Percentiles rank a stretch among this genome's conserved stretches.
Conservation (phyloP, 202 grass and related monocot species). For the Panicum hallii region DNA sequence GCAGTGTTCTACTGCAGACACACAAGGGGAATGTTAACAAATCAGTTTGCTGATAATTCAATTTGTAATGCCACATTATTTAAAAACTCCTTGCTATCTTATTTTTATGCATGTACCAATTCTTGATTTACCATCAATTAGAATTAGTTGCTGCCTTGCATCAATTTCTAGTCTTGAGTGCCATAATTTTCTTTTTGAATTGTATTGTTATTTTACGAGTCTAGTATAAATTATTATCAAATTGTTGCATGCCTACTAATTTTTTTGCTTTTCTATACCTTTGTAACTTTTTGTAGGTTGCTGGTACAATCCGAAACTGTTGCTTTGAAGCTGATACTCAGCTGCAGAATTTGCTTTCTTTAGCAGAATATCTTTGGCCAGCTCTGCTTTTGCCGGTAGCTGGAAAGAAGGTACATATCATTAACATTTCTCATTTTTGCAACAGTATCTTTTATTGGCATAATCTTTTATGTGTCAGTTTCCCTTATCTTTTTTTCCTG, state of each 20-base stretch:
- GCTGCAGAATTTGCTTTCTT: constrained; percentile 78
- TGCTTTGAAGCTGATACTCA: constrained; percentile 97
- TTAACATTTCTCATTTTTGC: background rate
- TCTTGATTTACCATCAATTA: background rate
- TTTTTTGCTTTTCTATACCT: background rate
- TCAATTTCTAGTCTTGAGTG: background rate
- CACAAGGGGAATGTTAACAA: background rate
- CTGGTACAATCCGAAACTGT: constrained; percentile 88
- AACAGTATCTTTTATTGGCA: constrained; percentile 19
- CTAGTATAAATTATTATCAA: constrained; percentile 10
- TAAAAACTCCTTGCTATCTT: background rate
- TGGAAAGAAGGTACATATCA: constrained; percentile 77
- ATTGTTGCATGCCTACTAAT: background rate
- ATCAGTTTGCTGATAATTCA: constrained; percentile 6
- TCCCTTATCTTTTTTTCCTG: background rate
- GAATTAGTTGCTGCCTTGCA: constrained; percentile 5
- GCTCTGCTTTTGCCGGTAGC: constrained; percentile 82
- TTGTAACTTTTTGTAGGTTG: constrained; percentile 59
- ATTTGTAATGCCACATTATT: constrained; percentile 34
- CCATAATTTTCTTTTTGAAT: background rate
- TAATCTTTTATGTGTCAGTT: background rate
- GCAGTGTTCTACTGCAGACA: background rate
- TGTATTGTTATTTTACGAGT: background rate
- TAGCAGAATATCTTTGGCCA: constrained; percentile 98
- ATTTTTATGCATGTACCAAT: background rate